Evolutionary conservation across 805 yeast species (phyloP), one percentile per base, ranked within the genome.

Genomic region (Clavispora vitiphila): DNA sequence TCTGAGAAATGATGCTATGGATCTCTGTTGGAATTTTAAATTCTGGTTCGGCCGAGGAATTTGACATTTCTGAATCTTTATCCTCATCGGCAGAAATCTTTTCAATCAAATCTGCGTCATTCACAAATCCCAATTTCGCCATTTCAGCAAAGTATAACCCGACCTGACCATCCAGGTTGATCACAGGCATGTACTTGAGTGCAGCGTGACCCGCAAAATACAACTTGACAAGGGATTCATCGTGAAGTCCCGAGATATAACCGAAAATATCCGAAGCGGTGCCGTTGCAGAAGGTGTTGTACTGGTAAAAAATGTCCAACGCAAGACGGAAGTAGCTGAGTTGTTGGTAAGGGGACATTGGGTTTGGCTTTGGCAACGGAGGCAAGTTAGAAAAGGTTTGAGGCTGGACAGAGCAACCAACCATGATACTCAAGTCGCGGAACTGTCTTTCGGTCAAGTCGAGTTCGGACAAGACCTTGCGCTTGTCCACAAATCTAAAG

Each of bases 341-440:
- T 48, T 64, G 72, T 21, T 67, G 69, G 36, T 57, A 63, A 15
- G 73, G 72, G 35, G 65, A 68, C 11, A 59, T 44, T 2, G 69
- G 68, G 44, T 63, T 64, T 30, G 71, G 65, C 38, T 67, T 65
- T 14, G 73, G 72, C 35, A 64, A 48, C 2, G 71, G 74, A 2
- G 79, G 80, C 41, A 76, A 72, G 39, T 67, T 67, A 11, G 76
- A 70, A 51, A 89, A 73, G 1, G 83, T 75, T 24, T 60, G 61
- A 12, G 86, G 86, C 55, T 86, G 95, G 41, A 83, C 67, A 29
- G 76, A 80, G 57, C 87, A 84, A 3, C 97, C 96, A 15, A 83
- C 81, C 54, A 86, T 78, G 59, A 87, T 72, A 30, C 90, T 72
- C 35, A 86, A 74, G 51, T 91, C 96, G 41, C 78, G 65, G 42